Evolutionary conservation across 306 rosid genomes (phyloP).

Genomic region (Amphicarpaea edgeworthii): DNA sequence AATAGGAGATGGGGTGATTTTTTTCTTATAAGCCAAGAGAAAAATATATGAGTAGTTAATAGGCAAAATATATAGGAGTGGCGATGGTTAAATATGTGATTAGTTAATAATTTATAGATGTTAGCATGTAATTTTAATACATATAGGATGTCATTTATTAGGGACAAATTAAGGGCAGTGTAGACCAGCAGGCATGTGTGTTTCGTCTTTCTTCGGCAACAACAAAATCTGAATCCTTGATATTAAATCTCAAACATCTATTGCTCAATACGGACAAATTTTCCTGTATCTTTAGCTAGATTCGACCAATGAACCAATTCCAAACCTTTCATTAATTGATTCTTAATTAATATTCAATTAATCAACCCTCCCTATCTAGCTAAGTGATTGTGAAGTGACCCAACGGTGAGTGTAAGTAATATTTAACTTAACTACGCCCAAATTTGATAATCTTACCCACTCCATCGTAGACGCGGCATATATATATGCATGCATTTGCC

Average conservation of each 20-base stretch:
- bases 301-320: constrained; percentile 47
- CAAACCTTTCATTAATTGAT: constrained; percentile 32
- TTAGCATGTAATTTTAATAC: constrained; percentile 34
- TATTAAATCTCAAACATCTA: constrained; percentile 39
- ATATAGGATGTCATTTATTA: constrained; percentile 40
- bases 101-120: constrained; percentile 33
- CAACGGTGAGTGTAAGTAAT: constrained; percentile 25
- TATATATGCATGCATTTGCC: constrained; percentile 52
- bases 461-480: constrained; percentile 54
- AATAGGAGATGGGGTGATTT: background rate
- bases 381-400: constrained; percentile 31
- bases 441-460: constrained; percentile 46
- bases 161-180: constrained; percentile 58
- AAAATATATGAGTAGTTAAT: background rate
- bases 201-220: constrained; percentile 63
- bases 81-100: constrained; percentile 36
- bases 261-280: constrained; percentile 51
- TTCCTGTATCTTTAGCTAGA: constrained; percentile 47
- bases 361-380: no score
- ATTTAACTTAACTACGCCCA: background rate
- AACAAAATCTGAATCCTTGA: constrained; percentile 75
- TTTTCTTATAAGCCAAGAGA: background rate
- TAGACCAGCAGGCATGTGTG: constrained; percentile 57
- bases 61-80: background rate
- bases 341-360: constrained; percentile 25